Percentiles rank a stretch among this genome's conserved stretches.
phyloP scores from a whole-genome alignment of 2,329 filamentous ascomycete species.

The Huntiella savannae region DNA sequence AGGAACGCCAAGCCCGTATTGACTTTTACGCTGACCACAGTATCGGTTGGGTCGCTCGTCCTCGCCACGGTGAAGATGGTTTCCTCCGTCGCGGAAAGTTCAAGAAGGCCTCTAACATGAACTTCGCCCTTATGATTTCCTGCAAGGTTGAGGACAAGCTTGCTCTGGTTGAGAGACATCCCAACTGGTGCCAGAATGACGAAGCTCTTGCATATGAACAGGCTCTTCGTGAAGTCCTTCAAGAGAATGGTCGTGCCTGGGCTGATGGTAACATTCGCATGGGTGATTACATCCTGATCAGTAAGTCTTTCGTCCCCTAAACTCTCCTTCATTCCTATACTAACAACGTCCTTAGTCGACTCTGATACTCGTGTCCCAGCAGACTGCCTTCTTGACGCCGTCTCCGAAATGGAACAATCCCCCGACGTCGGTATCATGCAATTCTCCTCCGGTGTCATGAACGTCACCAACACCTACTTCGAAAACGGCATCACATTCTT shows the following conservation, averaged over 20 bases:
- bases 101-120: constrained; percentile 58
- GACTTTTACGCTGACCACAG: constrained; percentile 51
- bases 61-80: constrained; percentile 42
- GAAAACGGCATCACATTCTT: constrained; percentile 54
- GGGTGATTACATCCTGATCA: constrained; percentile 55
- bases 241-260: constrained; percentile 52
- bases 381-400: constrained; percentile 61
- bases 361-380: constrained; percentile 61
- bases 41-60: constrained; percentile 50
- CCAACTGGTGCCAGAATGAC: constrained; percentile 48
- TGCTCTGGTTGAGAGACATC: constrained; percentile 31
- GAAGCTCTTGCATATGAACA: constrained; percentile 48
- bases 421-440: constrained; percentile 65
- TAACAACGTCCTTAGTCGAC: constrained; percentile 27
- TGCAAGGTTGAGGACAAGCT: constrained; percentile 55
- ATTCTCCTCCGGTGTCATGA: constrained; percentile 61
- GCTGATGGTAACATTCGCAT: constrained; percentile 73
- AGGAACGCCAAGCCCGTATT: constrained; percentile 42
- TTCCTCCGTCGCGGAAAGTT: constrained; percentile 45
- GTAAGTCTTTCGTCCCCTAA: constrained; percentile 4
- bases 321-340: neutral
- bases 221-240: constrained; percentile 45
- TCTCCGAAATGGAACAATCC: constrained; percentile 65
- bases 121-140: constrained; percentile 48
- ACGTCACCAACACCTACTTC: constrained; percentile 55